These are phyloP conservation scores for Lunularia cruciata DNA, from an alignment of 225 moss, liverwort and hornwort species.

Conservation along the genomic window DNA sequence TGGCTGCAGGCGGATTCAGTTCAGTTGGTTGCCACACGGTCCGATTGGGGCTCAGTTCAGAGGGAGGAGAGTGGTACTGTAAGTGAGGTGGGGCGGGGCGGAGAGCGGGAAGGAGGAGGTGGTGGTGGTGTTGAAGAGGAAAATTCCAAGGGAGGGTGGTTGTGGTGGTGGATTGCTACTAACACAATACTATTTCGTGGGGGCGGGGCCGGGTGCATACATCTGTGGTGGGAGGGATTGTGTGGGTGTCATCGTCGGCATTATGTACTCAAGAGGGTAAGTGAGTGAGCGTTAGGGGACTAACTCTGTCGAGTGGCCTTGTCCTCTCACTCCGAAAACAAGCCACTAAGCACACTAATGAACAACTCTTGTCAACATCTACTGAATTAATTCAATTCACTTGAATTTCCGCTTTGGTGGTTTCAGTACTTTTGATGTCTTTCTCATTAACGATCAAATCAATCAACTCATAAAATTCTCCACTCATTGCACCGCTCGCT, in stretches of 20 bases:
- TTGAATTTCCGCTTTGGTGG: constrained; percentile 2
- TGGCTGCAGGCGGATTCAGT: constrained; percentile 40
- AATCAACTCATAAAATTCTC: not conserved
- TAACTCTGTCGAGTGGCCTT: constrained; percentile 29
- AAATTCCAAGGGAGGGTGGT: constrained; percentile 41
- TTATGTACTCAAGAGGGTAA: constrained; percentile 73
- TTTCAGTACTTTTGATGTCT: constrained; percentile 3
- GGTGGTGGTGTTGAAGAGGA: constrained; percentile 45
- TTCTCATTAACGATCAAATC: constrained; percentile 1
- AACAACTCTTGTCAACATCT: not conserved
- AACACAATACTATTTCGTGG: constrained; percentile 41
- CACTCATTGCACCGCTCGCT: constrained; percentile 4
- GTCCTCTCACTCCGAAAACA: constrained; percentile 16
- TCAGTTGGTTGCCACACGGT: constrained; percentile 34
- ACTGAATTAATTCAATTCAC: not conserved
- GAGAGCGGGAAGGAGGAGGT: constrained; percentile 52
- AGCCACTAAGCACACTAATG: not conserved
- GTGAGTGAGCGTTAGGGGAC: constrained; percentile 50
- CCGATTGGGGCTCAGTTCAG: constrained; percentile 39
- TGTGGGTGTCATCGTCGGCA: constrained; percentile 57
- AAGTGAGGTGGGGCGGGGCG: constrained; percentile 45
- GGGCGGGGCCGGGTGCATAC: constrained; percentile 60
- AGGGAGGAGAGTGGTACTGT: constrained; percentile 45
- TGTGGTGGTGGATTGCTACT: constrained; percentile 48
- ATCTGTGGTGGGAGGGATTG: constrained; percentile 63